Base-by-base conservation (phyloP, 169 alveolate species). In the Theileria parva region DNA sequence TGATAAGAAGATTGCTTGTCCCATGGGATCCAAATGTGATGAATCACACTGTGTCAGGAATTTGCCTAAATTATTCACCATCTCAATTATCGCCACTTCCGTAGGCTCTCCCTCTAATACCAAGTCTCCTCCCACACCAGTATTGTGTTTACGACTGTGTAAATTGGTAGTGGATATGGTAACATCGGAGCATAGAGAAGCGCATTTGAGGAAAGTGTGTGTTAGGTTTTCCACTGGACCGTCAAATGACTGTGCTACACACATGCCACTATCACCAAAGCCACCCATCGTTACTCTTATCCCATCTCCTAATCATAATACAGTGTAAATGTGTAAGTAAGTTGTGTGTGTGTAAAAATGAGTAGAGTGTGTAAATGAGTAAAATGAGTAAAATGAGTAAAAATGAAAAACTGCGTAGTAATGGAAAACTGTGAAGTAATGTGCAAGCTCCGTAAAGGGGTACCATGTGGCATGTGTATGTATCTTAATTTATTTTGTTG, bases 51-150 rank as follows among this genome's bases (percentile, higher is more conserved):
- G 28, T 12, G 27, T 53, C 9, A 70, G 8, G 23, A 28, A 57
- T 19, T 27, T 70, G 0, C 78, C 78, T 15, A 81, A 44, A 39
- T 61, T 23, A 66, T 81, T 76, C 17, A 81, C 88, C 79, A 81
- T 67, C 34, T 81, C 69, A 17, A 81, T 64, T 17, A 81, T 74
- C 25, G 88, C 88, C 63, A 67, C 27, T 37, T 81, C 88, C 50
- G 88, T 81, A 23, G 88, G 88, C 63, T 81, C 88, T 12, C 88
- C 88, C 39, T 81, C 85, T 21, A 50, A 19, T 17, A 44, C 17
- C 30, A 65, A 25, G 12, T 19, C 27, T 8, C n/a, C 9, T 80
- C 77, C 48, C 65, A 75, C 28, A 69, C 11, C 74, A n/a, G 1
- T 25, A 8, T n/a, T 57, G 8, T 13, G 66, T 57, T 25, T 57